These are phyloP conservation scores for Chytriomyces sp. DNA, from an alignment of 192 early-diverging fungal species.

Conservation along the genomic window DNA sequence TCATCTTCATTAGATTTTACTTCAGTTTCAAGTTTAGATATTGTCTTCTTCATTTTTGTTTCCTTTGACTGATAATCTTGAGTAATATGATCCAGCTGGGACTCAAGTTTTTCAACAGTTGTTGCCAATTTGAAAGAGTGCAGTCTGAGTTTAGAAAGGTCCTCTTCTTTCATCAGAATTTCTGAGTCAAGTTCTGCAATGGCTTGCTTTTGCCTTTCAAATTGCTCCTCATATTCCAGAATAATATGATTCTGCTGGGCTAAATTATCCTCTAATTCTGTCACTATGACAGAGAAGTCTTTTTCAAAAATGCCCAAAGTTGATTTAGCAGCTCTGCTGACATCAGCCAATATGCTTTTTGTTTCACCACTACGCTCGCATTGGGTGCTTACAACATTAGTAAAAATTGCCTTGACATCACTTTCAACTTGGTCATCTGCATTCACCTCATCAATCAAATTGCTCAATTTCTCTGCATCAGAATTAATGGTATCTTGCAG, in stretches of 20 bases:
- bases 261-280: neutral
- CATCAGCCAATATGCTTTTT: neutral
- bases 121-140: too few species aligned
- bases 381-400: slow-evolving; percentile 2
- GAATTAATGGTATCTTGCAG: neutral
- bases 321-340: neutral
- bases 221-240: too few species aligned
- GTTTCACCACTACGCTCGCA: neutral
- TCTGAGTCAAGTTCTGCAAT: too few species aligned
- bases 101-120: too few species aligned
- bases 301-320: neutral
- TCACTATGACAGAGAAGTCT: neutral
- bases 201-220: too few species aligned
- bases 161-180: too few species aligned
- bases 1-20: too few species aligned
- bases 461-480: slow-evolving; percentile 7
- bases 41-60: too few species aligned
- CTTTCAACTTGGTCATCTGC: slow-evolving; percentile 1
- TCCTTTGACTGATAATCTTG: too few species aligned
- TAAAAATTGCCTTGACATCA: slow-evolving; percentile 8
- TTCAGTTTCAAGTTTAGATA: too few species aligned
- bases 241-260: neutral
- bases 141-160: too few species aligned
- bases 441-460: neutral
- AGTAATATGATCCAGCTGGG: too few species aligned